These are phyloP conservation scores for Megacollybia platyphylla DNA, from an alignment of 1,284 basidiomycete species.

Conservation along the genomic window DNA sequence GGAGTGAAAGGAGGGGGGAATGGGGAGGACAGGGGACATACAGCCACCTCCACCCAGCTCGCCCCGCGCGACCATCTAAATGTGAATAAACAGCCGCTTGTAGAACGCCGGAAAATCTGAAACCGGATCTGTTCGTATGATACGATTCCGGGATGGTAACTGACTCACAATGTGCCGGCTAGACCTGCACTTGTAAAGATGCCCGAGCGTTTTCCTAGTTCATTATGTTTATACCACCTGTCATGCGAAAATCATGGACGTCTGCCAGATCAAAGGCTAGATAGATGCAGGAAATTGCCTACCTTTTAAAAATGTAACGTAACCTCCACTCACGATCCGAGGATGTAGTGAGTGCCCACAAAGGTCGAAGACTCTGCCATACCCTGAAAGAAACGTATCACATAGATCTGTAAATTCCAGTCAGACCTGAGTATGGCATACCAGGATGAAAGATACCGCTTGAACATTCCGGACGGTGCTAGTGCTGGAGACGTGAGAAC, in stretches of 20 bases:
- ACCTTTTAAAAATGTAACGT: not conserved
- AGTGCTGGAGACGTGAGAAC: conserved; percentile 24
- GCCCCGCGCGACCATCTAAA: conserved; percentile 42
- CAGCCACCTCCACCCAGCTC: conserved; percentile 66
- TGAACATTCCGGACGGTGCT: conserved; percentile 40
- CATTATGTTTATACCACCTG: conserved; percentile 59
- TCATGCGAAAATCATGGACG: not conserved
- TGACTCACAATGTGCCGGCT: conserved; percentile 43
- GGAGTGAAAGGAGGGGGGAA: not conserved
- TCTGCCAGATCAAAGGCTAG: not conserved
- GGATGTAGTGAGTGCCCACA: conserved; percentile 62
- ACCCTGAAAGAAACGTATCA: conserved; percentile 65
- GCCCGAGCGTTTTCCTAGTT: conserved; percentile 60
- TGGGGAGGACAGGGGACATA: conserved; percentile 17
- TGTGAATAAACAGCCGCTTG: conserved; percentile 55
- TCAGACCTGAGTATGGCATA: conserved; percentile 7
- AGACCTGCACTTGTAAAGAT: conserved; percentile 62
- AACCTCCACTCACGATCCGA: conserved; percentile 40
- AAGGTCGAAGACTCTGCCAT: conserved; percentile 64
- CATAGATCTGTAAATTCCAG: conserved; percentile 37
- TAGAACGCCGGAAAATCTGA: conserved; percentile 58
- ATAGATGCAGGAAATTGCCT: not conserved
- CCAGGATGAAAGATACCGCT: conserved; percentile 25
- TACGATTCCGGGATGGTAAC: not conserved
- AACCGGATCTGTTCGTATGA: conserved; percentile 3